Conservation (phyloP, 176 grass and related monocot species). For the Oryza meyeriana region DNA sequence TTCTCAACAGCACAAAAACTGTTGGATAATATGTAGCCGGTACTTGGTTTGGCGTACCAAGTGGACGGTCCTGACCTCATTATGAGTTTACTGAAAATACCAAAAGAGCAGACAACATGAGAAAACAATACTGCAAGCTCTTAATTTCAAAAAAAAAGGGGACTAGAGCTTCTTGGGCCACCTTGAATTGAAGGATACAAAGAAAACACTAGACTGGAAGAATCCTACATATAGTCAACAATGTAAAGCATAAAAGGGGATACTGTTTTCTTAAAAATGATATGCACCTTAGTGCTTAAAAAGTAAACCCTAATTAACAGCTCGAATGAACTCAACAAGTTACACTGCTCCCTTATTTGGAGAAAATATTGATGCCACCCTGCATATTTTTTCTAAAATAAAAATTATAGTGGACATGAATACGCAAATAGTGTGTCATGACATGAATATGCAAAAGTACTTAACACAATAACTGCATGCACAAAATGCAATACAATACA, state of each 20-base stretch:
- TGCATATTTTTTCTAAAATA: not conserved
- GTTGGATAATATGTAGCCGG: not conserved
- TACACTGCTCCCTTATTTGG: conserved; percentile 11
- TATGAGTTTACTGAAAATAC: not conserved
- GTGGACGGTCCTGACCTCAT: not conserved
- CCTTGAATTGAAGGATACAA: not conserved
- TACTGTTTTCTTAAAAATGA: not conserved
- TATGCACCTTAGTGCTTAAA: not conserved
- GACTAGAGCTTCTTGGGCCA: not conserved
- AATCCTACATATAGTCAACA: conserved; percentile 1
- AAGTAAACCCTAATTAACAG: not conserved
- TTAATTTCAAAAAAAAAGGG: not conserved
- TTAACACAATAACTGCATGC: not conserved
- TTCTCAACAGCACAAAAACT: not conserved
- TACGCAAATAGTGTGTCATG: not conserved
- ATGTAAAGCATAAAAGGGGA: not conserved
- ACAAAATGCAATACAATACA: not conserved
- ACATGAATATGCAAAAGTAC: not conserved
- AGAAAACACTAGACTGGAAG: not conserved
- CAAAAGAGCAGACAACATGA: not conserved
- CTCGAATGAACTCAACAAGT: not conserved
- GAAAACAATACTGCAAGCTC: not conserved
- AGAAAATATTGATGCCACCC: not conserved
- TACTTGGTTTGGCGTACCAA: not conserved
- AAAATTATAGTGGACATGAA: not conserved